Conservation (phyloP, 2,329 filamentous ascomycete species). For the Trichophyton benhamiae region DNA sequence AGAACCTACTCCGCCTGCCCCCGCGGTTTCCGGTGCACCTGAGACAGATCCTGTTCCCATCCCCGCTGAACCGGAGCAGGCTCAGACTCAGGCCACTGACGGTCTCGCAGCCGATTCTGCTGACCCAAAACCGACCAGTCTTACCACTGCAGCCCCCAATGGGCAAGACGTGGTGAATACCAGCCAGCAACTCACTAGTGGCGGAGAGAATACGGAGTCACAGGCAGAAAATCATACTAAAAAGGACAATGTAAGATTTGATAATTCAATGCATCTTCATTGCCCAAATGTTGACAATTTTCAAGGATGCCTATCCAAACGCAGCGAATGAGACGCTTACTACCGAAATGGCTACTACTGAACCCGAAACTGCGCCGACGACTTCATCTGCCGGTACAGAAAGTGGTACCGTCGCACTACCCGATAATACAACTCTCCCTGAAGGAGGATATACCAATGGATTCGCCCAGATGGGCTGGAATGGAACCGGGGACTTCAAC, state of each 20-base stretch:
- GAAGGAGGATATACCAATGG: conserved; percentile 20
- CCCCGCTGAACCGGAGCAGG: background rate
- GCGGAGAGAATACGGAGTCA: background rate
- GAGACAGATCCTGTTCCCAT: background rate
- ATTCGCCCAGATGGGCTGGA: conserved; percentile 50
- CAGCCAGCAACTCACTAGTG: background rate
- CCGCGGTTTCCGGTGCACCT: background rate
- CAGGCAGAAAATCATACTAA: background rate
- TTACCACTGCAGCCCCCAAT: background rate
- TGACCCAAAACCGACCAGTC: background rate
- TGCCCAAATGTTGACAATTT: background rate
- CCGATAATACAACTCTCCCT: background rate
- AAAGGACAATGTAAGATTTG: background rate
- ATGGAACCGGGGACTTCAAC: conserved; percentile 49
- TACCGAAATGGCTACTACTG: background rate
- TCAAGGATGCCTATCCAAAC: background rate
- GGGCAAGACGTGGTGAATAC: background rate
- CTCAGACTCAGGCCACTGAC: background rate
- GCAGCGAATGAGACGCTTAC: background rate
- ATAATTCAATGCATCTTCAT: too few relatives aligned
- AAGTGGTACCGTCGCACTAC: background rate
- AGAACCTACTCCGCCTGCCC: conserved; percentile 22
- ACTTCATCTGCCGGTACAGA: background rate
- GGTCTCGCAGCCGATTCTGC: background rate
- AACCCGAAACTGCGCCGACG: background rate